Evolutionary conservation across 208 protist genomes (phyloP).

Genomic region (Leishmania braziliensis): DNA sequence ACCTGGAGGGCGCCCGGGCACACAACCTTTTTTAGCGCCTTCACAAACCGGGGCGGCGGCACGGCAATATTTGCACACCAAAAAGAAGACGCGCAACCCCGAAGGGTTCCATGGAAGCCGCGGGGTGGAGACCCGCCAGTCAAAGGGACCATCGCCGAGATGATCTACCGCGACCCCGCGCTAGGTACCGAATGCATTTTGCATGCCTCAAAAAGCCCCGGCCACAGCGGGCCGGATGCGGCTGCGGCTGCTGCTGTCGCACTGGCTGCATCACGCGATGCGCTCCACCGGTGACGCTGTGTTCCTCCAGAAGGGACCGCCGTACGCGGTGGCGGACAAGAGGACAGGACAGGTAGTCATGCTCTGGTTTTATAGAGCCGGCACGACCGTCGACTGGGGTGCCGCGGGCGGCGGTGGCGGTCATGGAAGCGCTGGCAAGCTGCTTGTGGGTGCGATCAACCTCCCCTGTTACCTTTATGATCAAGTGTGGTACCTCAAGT

Average conservation of each 20-base stretch:
- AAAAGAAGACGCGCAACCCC: no score
- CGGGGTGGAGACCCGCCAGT: no score
- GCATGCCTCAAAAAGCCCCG: no score
- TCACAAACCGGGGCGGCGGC: no score
- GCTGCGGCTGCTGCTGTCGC: slow-evolving; percentile 30
- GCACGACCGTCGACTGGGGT: slow-evolving; percentile 9
- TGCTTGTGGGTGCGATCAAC: slow-evolving; percentile 24
- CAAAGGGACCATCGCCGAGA: no score
- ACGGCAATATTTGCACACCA: no score
- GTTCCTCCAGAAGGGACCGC: slow-evolving; percentile 37
- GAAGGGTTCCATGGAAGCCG: no score
- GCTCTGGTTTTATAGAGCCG: slow-evolving; percentile 44
- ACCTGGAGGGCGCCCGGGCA: no score
- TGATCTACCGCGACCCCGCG: no score
- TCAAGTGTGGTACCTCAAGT: slow-evolving; percentile 29
- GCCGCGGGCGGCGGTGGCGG: not conserved
- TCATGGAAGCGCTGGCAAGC: not conserved
- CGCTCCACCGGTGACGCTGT: slow-evolving; percentile 7
- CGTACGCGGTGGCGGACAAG: slow-evolving; percentile 37
- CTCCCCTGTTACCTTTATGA: slow-evolving; percentile 38
- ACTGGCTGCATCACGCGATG: slow-evolving; percentile 32
- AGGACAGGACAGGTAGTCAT: slow-evolving; percentile 31
- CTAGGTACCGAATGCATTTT: no score
- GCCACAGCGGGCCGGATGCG: no score
- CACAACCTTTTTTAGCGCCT: no score